Base-by-base conservation (phyloP, 164 flowering plant species). In the Chloranthus sessilifolius region DNA sequence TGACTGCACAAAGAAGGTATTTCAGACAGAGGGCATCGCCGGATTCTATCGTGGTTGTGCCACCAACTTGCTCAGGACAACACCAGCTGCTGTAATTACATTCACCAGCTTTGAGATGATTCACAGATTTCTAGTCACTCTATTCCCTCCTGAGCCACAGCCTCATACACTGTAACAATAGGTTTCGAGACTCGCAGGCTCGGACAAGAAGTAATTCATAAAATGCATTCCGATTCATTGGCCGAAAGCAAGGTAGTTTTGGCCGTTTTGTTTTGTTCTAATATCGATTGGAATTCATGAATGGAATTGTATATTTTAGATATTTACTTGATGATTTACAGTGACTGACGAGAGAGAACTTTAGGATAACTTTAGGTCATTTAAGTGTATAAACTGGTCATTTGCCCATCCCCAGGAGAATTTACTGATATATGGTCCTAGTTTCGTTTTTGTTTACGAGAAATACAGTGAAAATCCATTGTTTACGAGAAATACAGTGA, bases 61-160 rank as follows among this genome's bases (percentile, higher is more conserved):
- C 44, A 94, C 88, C 50, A 94, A 89, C 63, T 79, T 94, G 44
- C 47, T 89, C 15, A 76, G 99, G 66, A 94, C 97, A 2, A 84
- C 96, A 1, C 97, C 96, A 5, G 92, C 96, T 52, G 99, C 99
- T 43, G 89, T 84, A 8, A 94, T 94, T 24, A 89, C 99, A 41
- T 94, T 94, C 54, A 89, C 99, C 47, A 94, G 99, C 70, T 94
- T 89, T 59, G 97, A 94, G 71, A 86, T 94, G 96, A 86, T 89
- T 60, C 92, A 82, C 55, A 76, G 88, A 8, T 88, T 74, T 62
- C 82, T 88, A n/a, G 57, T 76, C 38, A 61, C 57, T 10, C 9
- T 55, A 28, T 68, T 68, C 52, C 79, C 76, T 48, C 73, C 81
- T 19, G 84, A 78, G 52, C 63, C 85, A 36, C 84, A 75, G 0